Percentiles rank a stretch among this genome's conserved stretches.
phyloP scores from a whole-genome alignment of 441 rosid genomes.

The Syzygium syzygioides region DNA sequence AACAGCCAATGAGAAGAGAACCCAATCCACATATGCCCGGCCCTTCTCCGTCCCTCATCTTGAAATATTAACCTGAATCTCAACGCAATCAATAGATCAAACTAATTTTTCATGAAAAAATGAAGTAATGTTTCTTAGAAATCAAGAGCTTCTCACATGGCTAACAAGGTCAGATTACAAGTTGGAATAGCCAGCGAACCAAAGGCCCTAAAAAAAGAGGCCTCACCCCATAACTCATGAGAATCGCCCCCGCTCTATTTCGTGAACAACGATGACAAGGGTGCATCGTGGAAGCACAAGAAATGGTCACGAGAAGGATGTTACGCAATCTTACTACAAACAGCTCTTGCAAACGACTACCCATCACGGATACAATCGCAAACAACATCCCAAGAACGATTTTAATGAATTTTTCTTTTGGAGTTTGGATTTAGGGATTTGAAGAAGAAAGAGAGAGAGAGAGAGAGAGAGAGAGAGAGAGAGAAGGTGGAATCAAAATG shows the following conservation, averaged over 20 bases:
- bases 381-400: no score
- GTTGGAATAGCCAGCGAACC: not conserved
- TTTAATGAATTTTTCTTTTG: no score
- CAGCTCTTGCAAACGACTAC: not conserved
- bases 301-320: not conserved
- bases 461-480: no score
- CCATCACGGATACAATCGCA: no score
- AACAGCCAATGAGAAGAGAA: no score
- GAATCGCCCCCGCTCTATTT: not conserved
- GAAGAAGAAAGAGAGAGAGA: no score
- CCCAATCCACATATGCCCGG: not conserved
- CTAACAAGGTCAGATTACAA: not conserved
- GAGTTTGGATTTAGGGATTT: no score
- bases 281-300: not conserved
- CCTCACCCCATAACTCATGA: no score
- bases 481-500: not conserved
- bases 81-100: not conserved
- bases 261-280: not conserved
- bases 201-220: not conserved
- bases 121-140: not conserved
- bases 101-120: no score
- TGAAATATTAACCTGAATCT: no score
- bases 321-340: rapidly evolving
- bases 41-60: not conserved
- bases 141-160: not conserved